Conservation (phyloP, 2,329 filamentous ascomycete genomes). For the Proliferodiscus dingleyae region DNA sequence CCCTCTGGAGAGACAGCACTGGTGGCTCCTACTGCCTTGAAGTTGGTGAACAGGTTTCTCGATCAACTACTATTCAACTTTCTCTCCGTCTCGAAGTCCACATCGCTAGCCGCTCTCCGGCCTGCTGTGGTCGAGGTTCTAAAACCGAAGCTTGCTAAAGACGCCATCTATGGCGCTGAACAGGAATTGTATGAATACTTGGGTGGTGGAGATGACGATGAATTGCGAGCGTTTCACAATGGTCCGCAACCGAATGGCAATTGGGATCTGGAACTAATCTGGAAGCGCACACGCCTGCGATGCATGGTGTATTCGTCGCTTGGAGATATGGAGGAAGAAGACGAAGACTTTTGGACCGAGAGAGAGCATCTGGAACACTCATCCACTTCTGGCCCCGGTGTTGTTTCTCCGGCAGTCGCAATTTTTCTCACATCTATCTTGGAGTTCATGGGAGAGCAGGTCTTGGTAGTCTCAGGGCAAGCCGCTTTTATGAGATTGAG, state of each 20-base stretch:
- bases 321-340: slow-evolving; percentile 95
- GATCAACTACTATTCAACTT: slow-evolving; percentile 92
- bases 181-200: slow-evolving; percentile 86
- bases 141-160: slow-evolving; percentile 81
- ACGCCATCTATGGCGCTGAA: slow-evolving; percentile 77
- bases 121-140: slow-evolving; percentile 82
- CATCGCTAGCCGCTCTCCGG: slow-evolving; percentile 67
- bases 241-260: slow-evolving; percentile 47
- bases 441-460: slow-evolving; percentile 90
- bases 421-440: slow-evolving; percentile 95
- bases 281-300: slow-evolving; percentile 86
- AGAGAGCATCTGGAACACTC: slow-evolving; percentile 65
- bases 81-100: slow-evolving; percentile 74
- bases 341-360: slow-evolving; percentile 84
- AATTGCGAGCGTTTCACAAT: slow-evolving; percentile 53
- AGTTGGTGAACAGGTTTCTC: slow-evolving; percentile 83
- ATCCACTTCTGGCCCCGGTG: slow-evolving; percentile 50
- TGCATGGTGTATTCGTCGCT: slow-evolving; percentile 98
- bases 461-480: slow-evolving; percentile 79
- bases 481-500: slow-evolving; percentile 69
- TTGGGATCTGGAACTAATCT: slow-evolving; percentile 89
- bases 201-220: slow-evolving; percentile 72
- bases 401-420: slow-evolving; percentile 83
- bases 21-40: slow-evolving; percentile 68
- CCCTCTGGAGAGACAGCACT: slow-evolving; percentile 63